A percentile compares a stretch with the other conserved stretches of the same genome.
Conservation (phyloP, 345 rosid species). For the Lagerstroemia speciosa region DNA sequence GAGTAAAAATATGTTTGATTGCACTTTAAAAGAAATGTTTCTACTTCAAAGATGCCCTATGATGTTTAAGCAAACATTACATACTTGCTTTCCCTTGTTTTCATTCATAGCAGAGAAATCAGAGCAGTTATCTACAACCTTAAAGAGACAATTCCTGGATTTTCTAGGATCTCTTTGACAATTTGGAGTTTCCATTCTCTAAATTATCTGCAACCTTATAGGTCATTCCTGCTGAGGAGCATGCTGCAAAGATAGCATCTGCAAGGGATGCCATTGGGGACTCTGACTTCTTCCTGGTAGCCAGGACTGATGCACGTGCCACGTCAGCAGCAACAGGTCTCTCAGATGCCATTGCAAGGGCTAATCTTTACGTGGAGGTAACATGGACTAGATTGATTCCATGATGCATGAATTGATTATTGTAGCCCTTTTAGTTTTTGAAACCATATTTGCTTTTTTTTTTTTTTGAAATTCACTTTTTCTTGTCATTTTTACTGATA, state of each 20-base stretch:
- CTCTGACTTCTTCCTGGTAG: slow-evolving; percentile 46
- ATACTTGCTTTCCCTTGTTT: not conserved
- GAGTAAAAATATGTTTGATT: not conserved
- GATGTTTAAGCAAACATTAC: no score
- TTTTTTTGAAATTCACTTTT: not conserved
- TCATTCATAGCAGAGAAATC: not conserved
- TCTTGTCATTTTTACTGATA: not conserved
- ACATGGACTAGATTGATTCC: not conserved
- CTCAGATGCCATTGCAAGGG: slow-evolving; percentile 46
- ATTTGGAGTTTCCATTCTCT: not conserved
- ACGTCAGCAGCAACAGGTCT: slow-evolving; percentile 39
- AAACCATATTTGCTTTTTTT: not conserved
- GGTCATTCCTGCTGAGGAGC: slow-evolving; percentile 49
- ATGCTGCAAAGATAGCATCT: slow-evolving; percentile 45
- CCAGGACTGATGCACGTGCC: slow-evolving; percentile 42
- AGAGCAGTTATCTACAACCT: not conserved
- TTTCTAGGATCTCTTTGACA: not conserved
- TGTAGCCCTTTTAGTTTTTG: not conserved
- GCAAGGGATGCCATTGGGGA: slow-evolving; percentile 47
- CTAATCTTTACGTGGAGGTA: slow-evolving; percentile 47
- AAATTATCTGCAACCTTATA: slow-evolving; percentile 4
- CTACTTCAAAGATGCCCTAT: not conserved
- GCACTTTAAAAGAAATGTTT: not conserved
- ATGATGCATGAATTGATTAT: not conserved
- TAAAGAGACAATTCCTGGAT: no score